phyloP scores from a whole-genome alignment of 495 filamentous ascomycete species.

The Clavariopsis aquatica region DNA sequence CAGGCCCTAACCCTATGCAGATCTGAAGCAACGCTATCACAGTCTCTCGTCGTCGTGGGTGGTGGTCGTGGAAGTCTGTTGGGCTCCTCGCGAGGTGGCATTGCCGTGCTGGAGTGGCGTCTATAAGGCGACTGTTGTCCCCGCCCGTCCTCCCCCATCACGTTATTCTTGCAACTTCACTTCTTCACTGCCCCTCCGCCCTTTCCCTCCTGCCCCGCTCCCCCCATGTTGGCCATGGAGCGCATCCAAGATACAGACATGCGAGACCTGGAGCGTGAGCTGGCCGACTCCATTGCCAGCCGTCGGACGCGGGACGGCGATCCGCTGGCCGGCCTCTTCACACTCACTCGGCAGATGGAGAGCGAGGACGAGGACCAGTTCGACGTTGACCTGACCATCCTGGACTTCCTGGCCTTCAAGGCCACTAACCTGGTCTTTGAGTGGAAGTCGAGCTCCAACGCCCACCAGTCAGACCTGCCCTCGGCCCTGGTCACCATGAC shows the following conservation, averaged over 20 bases:
- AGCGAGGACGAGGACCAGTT: slow-evolving; percentile 30
- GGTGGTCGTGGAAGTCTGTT: slow-evolving; percentile 1
- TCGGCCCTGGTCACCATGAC: slow-evolving; percentile 27
- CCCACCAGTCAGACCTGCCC: slow-evolving; percentile 27
- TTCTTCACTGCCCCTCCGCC: slow-evolving; percentile 13
- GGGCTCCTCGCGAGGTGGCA: neutral
- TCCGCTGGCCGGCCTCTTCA: slow-evolving; percentile 29
- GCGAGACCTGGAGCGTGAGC: slow-evolving; percentile 27
- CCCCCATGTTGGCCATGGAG: slow-evolving; percentile 22
- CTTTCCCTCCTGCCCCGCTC: slow-evolving; percentile 10
- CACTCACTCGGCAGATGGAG: slow-evolving; percentile 24
- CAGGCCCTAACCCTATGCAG: slow-evolving; percentile 18
- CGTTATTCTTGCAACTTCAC: slow-evolving; percentile 10
- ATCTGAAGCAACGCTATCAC: slow-evolving; percentile 25
- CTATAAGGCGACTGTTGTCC: slow-evolving; percentile 20
- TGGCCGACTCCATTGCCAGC: slow-evolving; percentile 13
- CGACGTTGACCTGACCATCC: slow-evolving; percentile 35
- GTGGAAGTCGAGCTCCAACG: slow-evolving; percentile 21
- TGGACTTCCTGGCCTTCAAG: slow-evolving; percentile 35
- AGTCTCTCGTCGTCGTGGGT: neutral
- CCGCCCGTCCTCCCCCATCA: neutral
- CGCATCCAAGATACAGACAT: slow-evolving; percentile 2
- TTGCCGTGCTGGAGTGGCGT: neutral
- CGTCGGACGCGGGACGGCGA: slow-evolving; percentile 9
- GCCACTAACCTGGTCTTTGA: slow-evolving; percentile 31